Base-by-base conservation (phyloP, 2,329 filamentous ascomycete genomes). In the Colletotrichum tamarilloi region DNA sequence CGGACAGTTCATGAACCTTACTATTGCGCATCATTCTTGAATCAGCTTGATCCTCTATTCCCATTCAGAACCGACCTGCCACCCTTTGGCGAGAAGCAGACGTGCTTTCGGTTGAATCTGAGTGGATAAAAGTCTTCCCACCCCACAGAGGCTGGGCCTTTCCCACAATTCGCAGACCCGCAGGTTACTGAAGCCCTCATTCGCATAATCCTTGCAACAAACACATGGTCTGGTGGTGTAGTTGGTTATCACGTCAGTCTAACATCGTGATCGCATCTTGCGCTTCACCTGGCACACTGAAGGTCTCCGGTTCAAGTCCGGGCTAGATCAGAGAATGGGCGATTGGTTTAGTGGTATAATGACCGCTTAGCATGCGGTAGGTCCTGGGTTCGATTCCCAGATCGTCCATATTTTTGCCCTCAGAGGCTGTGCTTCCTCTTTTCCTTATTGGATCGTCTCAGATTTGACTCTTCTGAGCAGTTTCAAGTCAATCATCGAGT, bases 181-280 rank as follows among this genome's bases (percentile, higher is more conserved):
- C 19, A 49, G 8, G 19, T 22, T 4, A 11, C 3, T 22, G 3
- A 1, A 11, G 8, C 3, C 1, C 8, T 22, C 19, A 22, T 22
- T 49, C 42, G 7, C 4, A 2, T 2, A 4, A n/a, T n/a, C 42
- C 19, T 2, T 22, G 42, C 26, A 46, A 3, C 14, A 49, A 49
- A 49, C 24, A 42, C n/a, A 24, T 49, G 71, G 71, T 73, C 67
- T 71, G 85, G 87, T 69, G 83, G 80, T 80, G 79, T 80, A 81
- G 84, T 85, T 85, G 84, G 83, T 85, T 84, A 85, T 85, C 84
- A 85, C 84, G 81, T 85, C 82, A 84, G 83, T 85, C 82, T 85
- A 85, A 85, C 83, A 80, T 57, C 55, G 55, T n/a, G 26, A 30
- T 3, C 42, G 42, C 42, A n/a, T 22, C 19, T 9, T 22, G 19